Base-by-base conservation (phyloP, 805 yeast species). In the Wickerhamiella dianesei region DNA sequence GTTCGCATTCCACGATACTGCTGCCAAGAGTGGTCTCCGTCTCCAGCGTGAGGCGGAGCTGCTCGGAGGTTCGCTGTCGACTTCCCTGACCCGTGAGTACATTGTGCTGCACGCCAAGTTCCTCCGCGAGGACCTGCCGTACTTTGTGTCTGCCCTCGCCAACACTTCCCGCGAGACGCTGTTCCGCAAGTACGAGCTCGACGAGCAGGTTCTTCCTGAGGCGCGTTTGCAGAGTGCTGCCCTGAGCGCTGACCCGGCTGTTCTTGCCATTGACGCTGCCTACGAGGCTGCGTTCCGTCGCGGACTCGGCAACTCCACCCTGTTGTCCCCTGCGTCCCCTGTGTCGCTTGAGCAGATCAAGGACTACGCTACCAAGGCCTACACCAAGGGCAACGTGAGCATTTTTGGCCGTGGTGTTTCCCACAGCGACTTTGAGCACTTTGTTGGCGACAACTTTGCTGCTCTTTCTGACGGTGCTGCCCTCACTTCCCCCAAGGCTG, bases 11-110 rank as follows among this genome's bases (percentile, higher is more conserved):
- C 59, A 63, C 63, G 80, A 82, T 74, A 86, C 95, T 48, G 72
- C 73, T 52, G 65, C 77, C 58, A 85, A 86, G 66, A 82, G 96
- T 17, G 95, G 92, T 20, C 74, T 92, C 64, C 83, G 97, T 72
- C 73, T 88, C 61, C 82, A 87, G 62, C 83, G 98, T 69, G 98
- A 92, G 71, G 71, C 88, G 44, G 98, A 89, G 71, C 76, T 92
- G 55, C 73, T 89, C 55, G 97, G 98, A 56, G 97, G 95, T 63
- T 68, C 67, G 50, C 76, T 86, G 66, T 62, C 74, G 44, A 71
- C 94, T 41, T 59, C 62, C 48, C 80, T 86, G 57, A 78, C 83
- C 65, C 82, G 96, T 72, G 97, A 92, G 64, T 72, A 80, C 59
- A 76, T 92, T 54, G 76, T 83, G 52, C 75, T 89, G 61, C 74